phyloP scores from a whole-genome alignment of 2,329 filamentous ascomycete genomes.

The Basipetospora chlamydospora region DNA sequence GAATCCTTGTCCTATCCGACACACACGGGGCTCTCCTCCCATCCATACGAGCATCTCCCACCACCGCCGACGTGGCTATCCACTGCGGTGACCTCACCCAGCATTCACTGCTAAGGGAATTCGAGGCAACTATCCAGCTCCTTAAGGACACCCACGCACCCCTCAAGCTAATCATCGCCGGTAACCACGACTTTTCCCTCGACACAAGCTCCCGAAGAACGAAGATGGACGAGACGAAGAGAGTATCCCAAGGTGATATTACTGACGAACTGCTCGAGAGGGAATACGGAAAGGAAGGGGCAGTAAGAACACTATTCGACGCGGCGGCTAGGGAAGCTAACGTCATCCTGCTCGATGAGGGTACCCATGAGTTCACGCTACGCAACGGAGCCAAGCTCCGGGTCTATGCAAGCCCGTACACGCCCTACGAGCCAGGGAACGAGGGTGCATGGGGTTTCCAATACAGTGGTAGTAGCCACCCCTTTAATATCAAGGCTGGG shows the following conservation, averaged over 20 bases:
- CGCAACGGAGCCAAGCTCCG: conserved; percentile 24
- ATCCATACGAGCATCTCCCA: too few relatives aligned
- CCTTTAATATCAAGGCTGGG: conserved; percentile 12
- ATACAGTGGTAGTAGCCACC: conserved; percentile 17
- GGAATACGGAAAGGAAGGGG: not conserved
- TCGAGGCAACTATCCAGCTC: conserved; percentile 19
- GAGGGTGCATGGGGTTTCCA: conserved; percentile 27
- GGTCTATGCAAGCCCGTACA: conserved; percentile 31
- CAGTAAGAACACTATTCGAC: not conserved
- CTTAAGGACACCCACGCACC: conserved; percentile 24
- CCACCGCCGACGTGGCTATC: conserved; percentile 24
- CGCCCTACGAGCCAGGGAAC: conserved; percentile 19
- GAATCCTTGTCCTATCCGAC: too few relatives aligned
- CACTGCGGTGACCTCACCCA: conserved; percentile 36
- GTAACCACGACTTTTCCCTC: conserved; percentile 35
- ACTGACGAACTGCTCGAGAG: not conserved
- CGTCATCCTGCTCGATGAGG: conserved; percentile 25
- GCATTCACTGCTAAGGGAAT: conserved; percentile 25
- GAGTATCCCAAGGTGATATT: not conserved
- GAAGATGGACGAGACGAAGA: conserved; percentile 11
- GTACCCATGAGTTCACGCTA: conserved; percentile 22
- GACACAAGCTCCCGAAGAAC: conserved; percentile 19
- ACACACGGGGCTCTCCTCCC: too few relatives aligned
- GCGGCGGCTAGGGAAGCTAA: conserved; percentile 10
- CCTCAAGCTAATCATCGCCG: conserved; percentile 33